Evolutionary conservation across 495 filamentous ascomycete genomes (phyloP).

Genomic region (Hyaloscypha finlandica): DNA sequence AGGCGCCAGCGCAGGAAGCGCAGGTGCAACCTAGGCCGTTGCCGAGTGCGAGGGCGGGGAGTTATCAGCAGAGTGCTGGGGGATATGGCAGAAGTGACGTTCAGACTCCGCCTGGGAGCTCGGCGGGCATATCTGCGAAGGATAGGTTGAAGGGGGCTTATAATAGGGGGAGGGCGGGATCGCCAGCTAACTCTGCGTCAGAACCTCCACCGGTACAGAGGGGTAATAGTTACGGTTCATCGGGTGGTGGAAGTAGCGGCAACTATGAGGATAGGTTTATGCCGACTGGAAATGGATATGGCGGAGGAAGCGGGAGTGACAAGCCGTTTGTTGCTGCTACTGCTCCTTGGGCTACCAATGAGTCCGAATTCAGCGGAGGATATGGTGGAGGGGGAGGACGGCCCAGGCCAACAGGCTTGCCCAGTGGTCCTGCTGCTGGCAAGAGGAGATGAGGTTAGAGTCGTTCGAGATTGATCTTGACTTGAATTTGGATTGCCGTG

Average conservation of each 20-base stretch:
- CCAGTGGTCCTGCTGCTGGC: slow-evolving; percentile 34
- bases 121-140: slow-evolving; percentile 47
- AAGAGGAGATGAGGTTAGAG: slow-evolving; percentile 28
- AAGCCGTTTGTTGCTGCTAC: slow-evolving; percentile 49
- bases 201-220: slow-evolving; percentile 29
- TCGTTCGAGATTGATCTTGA: not conserved
- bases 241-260: slow-evolving; percentile 33
- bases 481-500: slow-evolving; percentile 11
- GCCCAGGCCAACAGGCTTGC: slow-evolving; percentile 12
- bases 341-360: slow-evolving; percentile 47
- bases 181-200: slow-evolving; percentile 41
- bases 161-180: slow-evolving; percentile 48
- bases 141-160: slow-evolving; percentile 68
- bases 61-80: slow-evolving; percentile 58
- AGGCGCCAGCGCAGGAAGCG: slow-evolving; percentile 32
- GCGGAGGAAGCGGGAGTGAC: slow-evolving; percentile 31
- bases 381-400: slow-evolving; percentile 36
- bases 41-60: slow-evolving; percentile 71
- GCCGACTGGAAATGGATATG: slow-evolving; percentile 38
- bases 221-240: slow-evolving; percentile 33
- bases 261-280: slow-evolving; percentile 50
- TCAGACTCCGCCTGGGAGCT: slow-evolving; percentile 38
- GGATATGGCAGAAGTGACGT: slow-evolving; percentile 29
- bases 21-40: slow-evolving; percentile 56
- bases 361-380: slow-evolving; percentile 40